These are phyloP conservation scores for Ophidiomyces ophidiicola DNA, from an alignment of 2,329 filamentous ascomycete species.

Conservation along the genomic window DNA sequence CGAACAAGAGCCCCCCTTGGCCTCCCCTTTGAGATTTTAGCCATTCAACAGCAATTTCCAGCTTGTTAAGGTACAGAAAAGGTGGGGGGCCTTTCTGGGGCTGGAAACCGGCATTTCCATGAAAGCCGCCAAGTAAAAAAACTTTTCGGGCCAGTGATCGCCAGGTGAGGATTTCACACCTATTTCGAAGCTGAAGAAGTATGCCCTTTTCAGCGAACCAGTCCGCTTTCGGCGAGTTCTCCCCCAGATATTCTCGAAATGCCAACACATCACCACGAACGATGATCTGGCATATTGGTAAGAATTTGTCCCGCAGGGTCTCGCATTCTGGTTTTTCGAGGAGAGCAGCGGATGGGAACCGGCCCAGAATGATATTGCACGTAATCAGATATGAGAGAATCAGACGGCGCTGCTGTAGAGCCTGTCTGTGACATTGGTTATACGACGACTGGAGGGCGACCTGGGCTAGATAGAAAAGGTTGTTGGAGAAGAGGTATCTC, in stretches of 20 bases:
- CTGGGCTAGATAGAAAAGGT: slow-evolving; percentile 66
- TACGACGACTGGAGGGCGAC: slow-evolving; percentile 69
- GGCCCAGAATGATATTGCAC: slow-evolving; percentile 69
- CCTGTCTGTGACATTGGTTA: slow-evolving; percentile 53
- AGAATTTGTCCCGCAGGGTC: slow-evolving; percentile 53
- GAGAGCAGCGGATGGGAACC: slow-evolving; percentile 59
- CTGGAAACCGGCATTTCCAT: slow-evolving; percentile 38
- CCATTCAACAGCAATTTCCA: slow-evolving; percentile 52
- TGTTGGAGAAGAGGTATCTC: slow-evolving; percentile 75
- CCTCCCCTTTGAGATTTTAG: slow-evolving; percentile 40
- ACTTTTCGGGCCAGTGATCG: slow-evolving; percentile 64
- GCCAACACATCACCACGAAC: slow-evolving; percentile 59
- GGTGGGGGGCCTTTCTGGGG: slow-evolving; percentile 48
- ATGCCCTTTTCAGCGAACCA: slow-evolving; percentile 70
- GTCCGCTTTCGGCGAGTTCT: slow-evolving; percentile 41
- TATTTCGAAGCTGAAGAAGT: slow-evolving; percentile 60
- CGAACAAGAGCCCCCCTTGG: background rate
- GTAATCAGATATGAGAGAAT: slow-evolving; percentile 78
- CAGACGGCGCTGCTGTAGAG: slow-evolving; percentile 55
- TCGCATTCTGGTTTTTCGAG: slow-evolving; percentile 59
- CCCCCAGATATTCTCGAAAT: slow-evolving; percentile 58
- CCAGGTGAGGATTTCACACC: slow-evolving; percentile 73
- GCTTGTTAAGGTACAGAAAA: slow-evolving; percentile 58
- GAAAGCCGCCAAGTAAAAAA: slow-evolving; percentile 67
- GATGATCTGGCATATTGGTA: slow-evolving; percentile 61